Evolutionary conservation across 306 rosid genomes (phyloP), one percentile per base, ranked within the genome.

Genomic region (Phaseolus lunatus): DNA sequence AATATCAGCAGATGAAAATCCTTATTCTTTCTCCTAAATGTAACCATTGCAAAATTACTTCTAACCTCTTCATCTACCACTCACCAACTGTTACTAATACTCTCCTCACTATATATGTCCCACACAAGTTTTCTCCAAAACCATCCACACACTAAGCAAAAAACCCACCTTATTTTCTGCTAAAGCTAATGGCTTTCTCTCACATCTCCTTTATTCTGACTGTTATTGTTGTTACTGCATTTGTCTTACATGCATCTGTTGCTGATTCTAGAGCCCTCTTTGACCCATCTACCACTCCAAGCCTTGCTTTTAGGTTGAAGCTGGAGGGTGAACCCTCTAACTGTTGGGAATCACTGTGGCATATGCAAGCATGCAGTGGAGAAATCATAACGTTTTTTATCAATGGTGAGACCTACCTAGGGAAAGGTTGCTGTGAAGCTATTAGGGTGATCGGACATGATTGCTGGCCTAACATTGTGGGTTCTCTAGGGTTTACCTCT

Each of bases 371-470:
- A 43, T 67, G 72, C 11, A 67, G 22, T 24, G 72, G 72, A 0
- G 72, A 67, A 23, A 67, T 67, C 8, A 9, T 67, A 22, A 67
- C 56, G 10, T 67, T 67, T 24, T 23, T 67, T 14, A 39, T 67
- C 0, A 67, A 67, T 7, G 72, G 72, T 41, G 72, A 67, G 7
- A 67, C 72, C 15, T 67, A 43, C 50, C 72, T 67, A 20, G 50
- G 72, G n/a, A 7, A 23, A 22, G 35, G 22, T 41, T 67, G 72
- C 27, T 44, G 56, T 35, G 12, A 67, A 12, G 72, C 72, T 7
- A 43, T 67, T 22, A 67, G 56, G 72, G 72, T 67, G 13, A 67
- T 67, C 14, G 72, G 56, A 44, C 53, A 43, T 67, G 72, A 67
- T 23, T 67, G 72, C 37, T 67, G 72, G 72, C 72, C 39, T 29